Percentiles rank a stretch among this genome's conserved stretches.
phyloP scores from a whole-genome alignment of 2,329 filamentous ascomycete species.

The Pseudocercospora fuligena region DNA sequence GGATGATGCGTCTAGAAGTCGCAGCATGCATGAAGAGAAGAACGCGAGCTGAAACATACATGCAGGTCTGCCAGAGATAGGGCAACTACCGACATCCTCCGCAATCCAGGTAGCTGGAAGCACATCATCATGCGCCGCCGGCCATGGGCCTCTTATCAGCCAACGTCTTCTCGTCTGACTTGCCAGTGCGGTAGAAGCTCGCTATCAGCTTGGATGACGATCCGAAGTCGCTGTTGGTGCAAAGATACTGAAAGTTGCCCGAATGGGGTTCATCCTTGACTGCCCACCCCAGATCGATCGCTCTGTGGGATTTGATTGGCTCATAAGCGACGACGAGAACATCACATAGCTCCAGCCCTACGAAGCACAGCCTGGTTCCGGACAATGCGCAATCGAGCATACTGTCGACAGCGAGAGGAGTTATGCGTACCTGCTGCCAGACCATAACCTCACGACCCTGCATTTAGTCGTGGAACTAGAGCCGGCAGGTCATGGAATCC shows the following conservation, averaged over 20 bases:
- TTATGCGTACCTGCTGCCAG: not conserved
- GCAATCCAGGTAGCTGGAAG: not conserved
- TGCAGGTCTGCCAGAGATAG: not conserved
- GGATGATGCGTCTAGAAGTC: not conserved
- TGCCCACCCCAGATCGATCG: not conserved
- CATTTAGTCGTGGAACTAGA: not conserved
- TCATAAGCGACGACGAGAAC: not conserved
- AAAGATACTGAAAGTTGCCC: slow-evolving; percentile 8
- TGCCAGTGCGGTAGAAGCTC: not conserved
- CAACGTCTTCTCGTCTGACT: not conserved
- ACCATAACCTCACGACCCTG: not conserved
- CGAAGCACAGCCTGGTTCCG: not conserved
- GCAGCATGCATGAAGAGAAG: not conserved
- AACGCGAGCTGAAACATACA: not conserved
- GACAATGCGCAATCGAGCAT: not conserved
- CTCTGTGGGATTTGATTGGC: not conserved
- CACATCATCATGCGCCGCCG: not conserved
- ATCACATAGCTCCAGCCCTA: not conserved
- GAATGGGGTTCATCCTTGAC: slow-evolving; percentile 7
- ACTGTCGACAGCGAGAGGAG: not conserved
- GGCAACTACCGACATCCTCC: not conserved
- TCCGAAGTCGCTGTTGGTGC: not conserved
- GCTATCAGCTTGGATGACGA: not conserved
- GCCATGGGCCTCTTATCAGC: not conserved
- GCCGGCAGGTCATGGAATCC: not conserved